Conservation (phyloP, 805 yeast genomes). For the Kodamaea leandrae region DNA sequence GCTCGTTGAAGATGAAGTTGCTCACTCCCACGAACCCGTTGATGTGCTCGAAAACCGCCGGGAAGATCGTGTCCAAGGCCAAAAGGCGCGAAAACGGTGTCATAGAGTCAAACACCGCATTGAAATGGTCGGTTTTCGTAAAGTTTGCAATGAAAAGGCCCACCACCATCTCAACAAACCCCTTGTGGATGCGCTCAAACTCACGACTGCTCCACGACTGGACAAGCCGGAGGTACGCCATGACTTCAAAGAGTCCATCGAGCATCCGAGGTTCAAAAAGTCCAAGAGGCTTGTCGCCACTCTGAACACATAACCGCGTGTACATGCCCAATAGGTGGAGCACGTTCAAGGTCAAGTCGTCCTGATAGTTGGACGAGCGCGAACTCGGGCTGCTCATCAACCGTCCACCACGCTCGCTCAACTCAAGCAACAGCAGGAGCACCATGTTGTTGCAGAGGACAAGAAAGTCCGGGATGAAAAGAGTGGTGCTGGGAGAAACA, state of each 20-base stretch:
- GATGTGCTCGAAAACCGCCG: conserved; percentile 34
- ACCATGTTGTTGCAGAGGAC: conserved; percentile 7
- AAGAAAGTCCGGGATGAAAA: conserved; percentile 9
- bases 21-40: conserved; percentile 32
- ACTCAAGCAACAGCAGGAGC: conserved; percentile 2
- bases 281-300: background rate
- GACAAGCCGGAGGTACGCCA: conserved; percentile 32
- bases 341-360: conserved; percentile 26
- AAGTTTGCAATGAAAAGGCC: conserved; percentile 34
- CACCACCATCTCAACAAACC: conserved; percentile 32
- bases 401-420: conserved; percentile 1
- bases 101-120: conserved; percentile 23
- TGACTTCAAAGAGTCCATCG: conserved; percentile 38
- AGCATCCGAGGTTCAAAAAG: conserved; percentile 18
- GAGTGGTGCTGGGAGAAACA: conserved; percentile 44
- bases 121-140: conserved; percentile 16
- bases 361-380: background rate
- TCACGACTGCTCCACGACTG: conserved; percentile 25
- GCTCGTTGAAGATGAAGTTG: conserved; percentile 35
- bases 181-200: conserved; percentile 17
- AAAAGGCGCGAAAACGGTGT: conserved; percentile 37
- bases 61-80: conserved; percentile 34
- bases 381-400: conserved; percentile 2
- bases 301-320: conserved; percentile 14
- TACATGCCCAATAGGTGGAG: conserved; percentile 37